Conservation (phyloP, 1,284 basidiomycete species). For the Cryptococcus sp. region DNA sequence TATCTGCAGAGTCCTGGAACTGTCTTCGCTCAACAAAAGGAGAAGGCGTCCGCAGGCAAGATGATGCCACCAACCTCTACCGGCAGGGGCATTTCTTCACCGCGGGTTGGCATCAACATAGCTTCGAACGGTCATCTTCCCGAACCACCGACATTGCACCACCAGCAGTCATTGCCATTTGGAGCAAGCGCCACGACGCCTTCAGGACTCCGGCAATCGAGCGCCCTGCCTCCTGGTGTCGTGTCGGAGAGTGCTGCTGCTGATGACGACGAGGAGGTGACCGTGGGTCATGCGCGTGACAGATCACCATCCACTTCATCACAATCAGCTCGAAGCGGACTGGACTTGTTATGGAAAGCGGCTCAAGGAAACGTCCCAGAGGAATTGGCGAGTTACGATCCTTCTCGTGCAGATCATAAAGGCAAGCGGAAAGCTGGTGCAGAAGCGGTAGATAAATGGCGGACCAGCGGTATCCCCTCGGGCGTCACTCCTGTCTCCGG, state of each 20-base stretch:
- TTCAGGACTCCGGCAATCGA: slow-evolving; percentile 17
- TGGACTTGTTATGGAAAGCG: slow-evolving; percentile 44
- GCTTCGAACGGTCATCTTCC: background rate
- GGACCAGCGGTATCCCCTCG: slow-evolving; percentile 39
- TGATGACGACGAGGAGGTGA: slow-evolving; percentile 47
- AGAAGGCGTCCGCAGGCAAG: slow-evolving; percentile 10
- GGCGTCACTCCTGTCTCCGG: slow-evolving; percentile 17
- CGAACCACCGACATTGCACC: slow-evolving; percentile 11
- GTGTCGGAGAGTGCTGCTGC: slow-evolving; percentile 21
- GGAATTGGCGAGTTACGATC: slow-evolving; percentile 2
- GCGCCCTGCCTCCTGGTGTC: slow-evolving; percentile 24
- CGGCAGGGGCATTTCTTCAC: slow-evolving; percentile 17
- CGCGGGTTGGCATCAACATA: slow-evolving; percentile 10
- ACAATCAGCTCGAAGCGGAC: slow-evolving; percentile 38
- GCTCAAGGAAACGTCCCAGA: slow-evolving; percentile 17
- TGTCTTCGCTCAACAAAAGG: slow-evolving; percentile 6
- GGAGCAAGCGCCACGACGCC: slow-evolving; percentile 28
- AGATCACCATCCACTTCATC: slow-evolving; percentile 42
- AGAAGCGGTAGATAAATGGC: slow-evolving; percentile 51
- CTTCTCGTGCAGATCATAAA: slow-evolving; percentile 25
- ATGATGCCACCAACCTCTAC: slow-evolving; percentile 42
- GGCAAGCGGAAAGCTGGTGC: slow-evolving; percentile 48
- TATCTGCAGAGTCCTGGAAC: slow-evolving; percentile 17
- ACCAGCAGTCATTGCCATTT: slow-evolving; percentile 22
- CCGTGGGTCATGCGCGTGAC: slow-evolving; percentile 42